A percentile compares a stretch with the other conserved stretches of the same genome.
These are phyloP conservation scores for Fusarium kyushuense DNA, from an alignment of 2,329 filamentous ascomycete species.

Conservation along the genomic window DNA sequence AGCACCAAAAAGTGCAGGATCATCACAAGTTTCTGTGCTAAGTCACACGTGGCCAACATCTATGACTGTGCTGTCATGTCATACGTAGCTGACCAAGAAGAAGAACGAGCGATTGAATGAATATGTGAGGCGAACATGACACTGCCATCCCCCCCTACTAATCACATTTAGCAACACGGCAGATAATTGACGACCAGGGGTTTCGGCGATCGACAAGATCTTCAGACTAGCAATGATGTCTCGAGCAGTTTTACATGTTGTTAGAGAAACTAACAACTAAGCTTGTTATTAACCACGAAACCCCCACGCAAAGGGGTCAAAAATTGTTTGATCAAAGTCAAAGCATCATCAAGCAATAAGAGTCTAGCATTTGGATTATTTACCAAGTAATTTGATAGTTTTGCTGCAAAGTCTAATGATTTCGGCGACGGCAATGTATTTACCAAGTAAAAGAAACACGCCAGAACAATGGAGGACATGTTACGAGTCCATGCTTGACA, in stretches of 20 bases:
- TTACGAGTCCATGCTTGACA: background rate
- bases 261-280: slow-evolving; percentile 1
- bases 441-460: background rate
- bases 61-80: background rate
- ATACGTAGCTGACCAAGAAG: slow-evolving; percentile 1
- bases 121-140: slow-evolving; percentile 3
- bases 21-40: background rate
- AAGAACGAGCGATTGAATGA: background rate
- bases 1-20: slow-evolving; percentile 1
- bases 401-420: too few relatives aligned
- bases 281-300: background rate
- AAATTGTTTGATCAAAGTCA: slow-evolving; percentile 13
- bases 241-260: background rate
- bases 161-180: slow-evolving; percentile 1
- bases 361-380: background rate
- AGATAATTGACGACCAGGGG: background rate
- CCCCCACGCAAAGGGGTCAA: slow-evolving; percentile 1
- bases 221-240: slow-evolving; percentile 5
- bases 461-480: background rate
- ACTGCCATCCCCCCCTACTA: background rate
- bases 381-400: too few relatives aligned
- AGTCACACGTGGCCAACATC: slow-evolving; percentile 8
- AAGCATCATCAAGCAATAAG: background rate
- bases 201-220: slow-evolving; percentile 15
- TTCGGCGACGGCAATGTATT: too few relatives aligned